Percentiles rank a stretch among this genome's conserved stretches.
These are phyloP conservation scores for Clathrospora elynae DNA, from an alignment of 2,329 filamentous ascomycete genomes.

Conservation along the genomic window DNA sequence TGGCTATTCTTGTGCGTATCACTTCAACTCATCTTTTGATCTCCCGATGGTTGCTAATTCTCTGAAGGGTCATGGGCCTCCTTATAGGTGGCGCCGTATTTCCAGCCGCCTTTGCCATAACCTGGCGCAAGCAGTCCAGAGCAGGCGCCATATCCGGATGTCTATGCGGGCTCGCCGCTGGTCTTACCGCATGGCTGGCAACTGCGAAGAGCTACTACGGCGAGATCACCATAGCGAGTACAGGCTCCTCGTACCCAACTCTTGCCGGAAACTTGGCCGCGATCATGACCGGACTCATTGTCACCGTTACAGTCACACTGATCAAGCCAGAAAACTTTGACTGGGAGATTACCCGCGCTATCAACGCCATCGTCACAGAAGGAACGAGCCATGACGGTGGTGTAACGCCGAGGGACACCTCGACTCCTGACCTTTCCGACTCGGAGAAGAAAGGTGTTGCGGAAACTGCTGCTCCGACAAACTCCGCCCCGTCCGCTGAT, in stretches of 20 bases:
- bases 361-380: conserved; percentile 37
- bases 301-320: conserved; percentile 43
- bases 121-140: conserved; percentile 44
- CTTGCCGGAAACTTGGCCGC: conserved; percentile 49
- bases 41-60: conserved; percentile 14
- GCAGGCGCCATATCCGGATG: conserved; percentile 43
- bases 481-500: conserved; percentile 5
- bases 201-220: conserved; percentile 47
- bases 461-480: conserved; percentile 1
- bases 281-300: conserved; percentile 42
- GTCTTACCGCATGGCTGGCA: conserved; percentile 47
- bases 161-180: conserved; percentile 41
- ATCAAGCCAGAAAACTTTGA: conserved; percentile 48
- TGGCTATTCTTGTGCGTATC: conserved; percentile 46
- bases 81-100: conserved; percentile 53
- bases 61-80: conserved; percentile 46
- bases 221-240: conserved; percentile 47
- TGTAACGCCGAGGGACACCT: conserved; percentile 8
- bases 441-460: conserved; percentile 17
- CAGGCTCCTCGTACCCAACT: conserved; percentile 47
- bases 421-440: conserved; percentile 12
- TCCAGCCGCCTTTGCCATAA: conserved; percentile 45
- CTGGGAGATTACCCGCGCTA: conserved; percentile 48
- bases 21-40: neutral
- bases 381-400: conserved; percentile 13